Base-by-base conservation (phyloP, 495 filamentous ascomycete genomes). In the Annulohypoxylon moriforme region DNA sequence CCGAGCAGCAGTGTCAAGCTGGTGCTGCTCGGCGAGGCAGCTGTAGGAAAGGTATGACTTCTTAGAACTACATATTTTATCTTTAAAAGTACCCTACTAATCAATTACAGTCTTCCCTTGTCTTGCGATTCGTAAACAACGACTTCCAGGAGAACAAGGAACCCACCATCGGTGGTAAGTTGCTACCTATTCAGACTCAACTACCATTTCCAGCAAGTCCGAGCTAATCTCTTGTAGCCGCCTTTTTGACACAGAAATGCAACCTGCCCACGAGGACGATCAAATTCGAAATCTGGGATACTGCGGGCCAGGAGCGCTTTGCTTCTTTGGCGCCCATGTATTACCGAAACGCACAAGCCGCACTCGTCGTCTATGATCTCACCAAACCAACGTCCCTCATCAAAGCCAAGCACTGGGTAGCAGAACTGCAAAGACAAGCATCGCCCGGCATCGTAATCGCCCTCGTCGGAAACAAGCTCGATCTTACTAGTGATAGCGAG, bases 241-340 rank as follows among this genome's bases (percentile, higher is more conserved):
- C 96, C 72, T 99, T 99, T 83, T 86, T 99, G 59, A 99, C 96
- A 69, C 96, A 99, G 81, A 98, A 98, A 90, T 97, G 94, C 85
- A 93, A 92, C 70, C 93, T 99, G 22, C 96, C 96, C 16, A 94
- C 91, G 73, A 90, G 96, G 62, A 99, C 93, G 65, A 98, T 99
- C 85, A 99, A 99, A 82, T 99, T 99, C 75, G 96, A 99, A 82
- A 99, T 99, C 75, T 99, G 96, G 96, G 96, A 99, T 87, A 99
- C 96, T 4, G 96, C 96, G 33, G 96, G 96, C 75, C 96, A 99
- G 82, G 96, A 99, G 82, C 93, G 96, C 61, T 99, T 98, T 79
- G 96, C 96, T 64, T 96, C 92, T 25, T 89, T 98, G 40, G 96
- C 96, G 14, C 96, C 96, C 57, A 99, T 99, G 96, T 99, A 99